Evolutionary conservation across 2,329 filamentous ascomycete genomes (phyloP), one percentile per base, ranked within the genome.

Genomic region (Neoarthrinium moseri): DNA sequence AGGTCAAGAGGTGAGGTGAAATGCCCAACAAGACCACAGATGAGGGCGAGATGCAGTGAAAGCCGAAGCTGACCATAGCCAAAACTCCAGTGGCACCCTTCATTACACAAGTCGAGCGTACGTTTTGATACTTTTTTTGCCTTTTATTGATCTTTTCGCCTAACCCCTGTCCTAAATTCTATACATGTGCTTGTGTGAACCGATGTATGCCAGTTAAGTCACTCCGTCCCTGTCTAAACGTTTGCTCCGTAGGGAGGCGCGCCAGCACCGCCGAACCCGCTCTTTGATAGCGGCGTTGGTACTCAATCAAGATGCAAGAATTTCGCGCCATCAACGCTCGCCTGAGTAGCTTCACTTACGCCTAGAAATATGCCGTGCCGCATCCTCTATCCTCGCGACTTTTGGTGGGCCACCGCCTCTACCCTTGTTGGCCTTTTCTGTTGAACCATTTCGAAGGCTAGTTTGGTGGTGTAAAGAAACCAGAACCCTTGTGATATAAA

Each of bases 91-190:
- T n/a, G n/a, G n/a, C n/a, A n/a, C n/a, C n/a, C n/a, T n/a, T n/a
- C n/a, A n/a, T n/a, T n/a, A n/a, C n/a, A n/a, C n/a, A n/a, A n/a
- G n/a, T n/a, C n/a, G n/a, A n/a, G n/a, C n/a, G n/a, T n/a, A n/a
- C n/a, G n/a, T 35, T 39, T 39, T 39, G 20, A 26, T 39, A 18
- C 26, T 39, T 39, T 39, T 43, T 27, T 22, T 12, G 38, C 17
- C 38, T 26, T 29, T 41, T 30, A 30, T 41, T 41, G 26, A n/a
- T 41, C 23, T 30, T 41, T 41, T 41, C 12, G 12, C 40, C 27
- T 43, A n/a, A 33, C 21, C 40, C 27, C 23, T 32, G 30, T 43
- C 40, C 40, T 23, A n/a, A 21, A 20, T 43, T 41, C 23, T 34
- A 43, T 29, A 34, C 38, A 29, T 41, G 27, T 41, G 38, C 38